These are phyloP conservation scores for Colletotrichum australisinense DNA, from an alignment of 2,329 filamentous ascomycete genomes.

Conservation along the genomic window DNA sequence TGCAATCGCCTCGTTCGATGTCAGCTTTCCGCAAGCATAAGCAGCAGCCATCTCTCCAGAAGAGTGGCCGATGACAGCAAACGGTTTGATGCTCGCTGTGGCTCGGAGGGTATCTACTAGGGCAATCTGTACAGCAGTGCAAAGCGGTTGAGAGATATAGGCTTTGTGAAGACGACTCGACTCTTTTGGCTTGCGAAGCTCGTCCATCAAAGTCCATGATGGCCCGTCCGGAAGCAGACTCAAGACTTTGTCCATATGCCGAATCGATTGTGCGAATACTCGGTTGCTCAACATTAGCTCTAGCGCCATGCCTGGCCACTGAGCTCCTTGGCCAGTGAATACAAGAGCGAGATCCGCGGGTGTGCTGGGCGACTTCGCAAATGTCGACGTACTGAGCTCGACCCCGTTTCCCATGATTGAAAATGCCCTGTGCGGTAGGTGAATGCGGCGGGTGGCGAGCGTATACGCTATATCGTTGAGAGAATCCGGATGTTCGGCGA, in stretches of 20 bases:
- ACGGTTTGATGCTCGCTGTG: slow-evolving; percentile 44
- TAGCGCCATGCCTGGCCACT: slow-evolving; percentile 46
- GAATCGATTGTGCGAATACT: slow-evolving; percentile 16
- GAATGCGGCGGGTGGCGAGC: slow-evolving; percentile 32
- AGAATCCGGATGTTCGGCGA: neutral
- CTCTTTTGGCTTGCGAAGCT: slow-evolving; percentile 36
- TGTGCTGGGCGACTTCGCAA: neutral
- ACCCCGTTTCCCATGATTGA: slow-evolving; percentile 6
- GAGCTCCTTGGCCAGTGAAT: slow-evolving; percentile 50
- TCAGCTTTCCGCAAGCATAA: slow-evolving; percentile 42
- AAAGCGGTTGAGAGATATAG: slow-evolving; percentile 42
- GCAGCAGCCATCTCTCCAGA: slow-evolving; percentile 46
- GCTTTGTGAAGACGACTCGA: slow-evolving; percentile 17
- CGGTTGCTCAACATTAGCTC: slow-evolving; percentile 37
- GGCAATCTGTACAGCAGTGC: slow-evolving; percentile 49
- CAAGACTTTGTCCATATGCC: slow-evolving; percentile 33
- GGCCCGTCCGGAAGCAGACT: slow-evolving; percentile 19
- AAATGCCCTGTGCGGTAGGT: slow-evolving; percentile 35
- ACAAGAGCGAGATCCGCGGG: slow-evolving; percentile 37
- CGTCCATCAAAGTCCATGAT: slow-evolving; percentile 36
- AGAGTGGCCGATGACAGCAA: slow-evolving; percentile 51
- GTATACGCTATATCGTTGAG: slow-evolving; percentile 39
- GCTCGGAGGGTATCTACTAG: slow-evolving; percentile 45
- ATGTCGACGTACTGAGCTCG: neutral
- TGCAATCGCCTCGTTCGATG: slow-evolving; percentile 50